Base-by-base conservation (phyloP, 2,329 filamentous ascomycete species). In the Fusarium sp. region DNA sequence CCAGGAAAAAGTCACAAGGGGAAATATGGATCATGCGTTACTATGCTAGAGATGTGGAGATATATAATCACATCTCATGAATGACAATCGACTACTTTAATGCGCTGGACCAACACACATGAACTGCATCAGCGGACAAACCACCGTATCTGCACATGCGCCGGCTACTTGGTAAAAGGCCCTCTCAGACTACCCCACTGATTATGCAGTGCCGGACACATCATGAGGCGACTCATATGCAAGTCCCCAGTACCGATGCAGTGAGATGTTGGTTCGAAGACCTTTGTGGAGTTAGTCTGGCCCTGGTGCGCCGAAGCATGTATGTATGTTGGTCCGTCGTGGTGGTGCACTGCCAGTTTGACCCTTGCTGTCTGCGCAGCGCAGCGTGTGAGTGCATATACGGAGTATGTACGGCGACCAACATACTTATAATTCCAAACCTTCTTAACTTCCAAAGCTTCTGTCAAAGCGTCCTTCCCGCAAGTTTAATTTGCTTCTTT, bases 141-240 rank as follows among this genome's bases (percentile, higher is more conserved):
- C 42, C n/a, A 26, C 40, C 23, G 28, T 44, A 54, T 40, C 50
- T 44, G n/a, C 43, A 26, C 42, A 46, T 34, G 12, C 6, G 34
- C n/a, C 17, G 34, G n/a, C 7, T n/a, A 6, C 32, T 32, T 12
- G 32, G 30, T 43, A 34, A 19, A 40, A 24, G 30, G 55, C 23
- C 21, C 44, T 46, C 50, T 30, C 46, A 43, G 44, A 45, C 49
- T 32, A 47, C 36, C 42, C 51, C 56, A 32, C 56, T 38, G 46
- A n/a, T 55, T 51, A 36, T 36, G 34, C 34, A 36, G 34, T 10
- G 7, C 34, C 17, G 9, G 34, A 36, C 12, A 36, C n/a, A n/a
- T 36, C 34, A 52, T 51, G 56, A 56, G 43, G 39, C 26, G 42
- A 46, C 47, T 65, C 21, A 62, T 12, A 15, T 20, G 48, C 46